phyloP scores from a whole-genome alignment of 148 eudicot species.

The Hydrangea macrophylla region DNA sequence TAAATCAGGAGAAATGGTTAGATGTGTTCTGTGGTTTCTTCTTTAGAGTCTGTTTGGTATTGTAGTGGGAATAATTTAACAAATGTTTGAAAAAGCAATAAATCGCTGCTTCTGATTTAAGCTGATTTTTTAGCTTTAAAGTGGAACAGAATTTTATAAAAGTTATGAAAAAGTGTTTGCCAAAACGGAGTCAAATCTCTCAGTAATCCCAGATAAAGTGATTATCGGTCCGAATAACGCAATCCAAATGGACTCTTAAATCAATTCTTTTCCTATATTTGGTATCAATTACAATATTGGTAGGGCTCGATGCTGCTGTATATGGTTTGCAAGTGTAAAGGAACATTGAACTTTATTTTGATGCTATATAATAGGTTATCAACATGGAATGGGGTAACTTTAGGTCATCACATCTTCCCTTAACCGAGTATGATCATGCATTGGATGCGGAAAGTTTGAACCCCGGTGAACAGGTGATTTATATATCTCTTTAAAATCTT shows the following conservation, averaged over 20 bases:
- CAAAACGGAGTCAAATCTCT: no score
- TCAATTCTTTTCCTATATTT: neutral
- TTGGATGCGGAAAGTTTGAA: slow-evolving; percentile 70
- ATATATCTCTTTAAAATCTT: neutral
- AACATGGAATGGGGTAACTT: slow-evolving; percentile 93
- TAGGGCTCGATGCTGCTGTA: neutral
- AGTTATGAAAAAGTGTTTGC: no score
- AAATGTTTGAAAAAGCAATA: no score
- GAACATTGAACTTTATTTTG: neutral
- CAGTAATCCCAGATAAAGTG: no score
- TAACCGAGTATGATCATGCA: slow-evolving; percentile 67
- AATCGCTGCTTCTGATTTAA: no score
- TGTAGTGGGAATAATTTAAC: no score
- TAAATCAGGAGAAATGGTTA: slow-evolving; percentile 74
- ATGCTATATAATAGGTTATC: slow-evolving; percentile 40
- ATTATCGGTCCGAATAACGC: no score
- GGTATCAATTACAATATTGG: neutral
- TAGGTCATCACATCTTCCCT: slow-evolving; percentile 55
- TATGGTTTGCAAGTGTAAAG: neutral
- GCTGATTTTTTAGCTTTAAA: no score
- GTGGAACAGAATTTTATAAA: no score
- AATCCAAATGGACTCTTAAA: no score
- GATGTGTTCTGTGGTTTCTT: neutral
- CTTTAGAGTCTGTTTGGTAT: no score
- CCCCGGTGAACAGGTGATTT: slow-evolving; percentile 74